A percentile compares a stretch with the other conserved stretches of the same genome.
Evolutionary conservation across 345 rosid species (phyloP).

Genomic region (Barbarea vulgaris): DNA sequence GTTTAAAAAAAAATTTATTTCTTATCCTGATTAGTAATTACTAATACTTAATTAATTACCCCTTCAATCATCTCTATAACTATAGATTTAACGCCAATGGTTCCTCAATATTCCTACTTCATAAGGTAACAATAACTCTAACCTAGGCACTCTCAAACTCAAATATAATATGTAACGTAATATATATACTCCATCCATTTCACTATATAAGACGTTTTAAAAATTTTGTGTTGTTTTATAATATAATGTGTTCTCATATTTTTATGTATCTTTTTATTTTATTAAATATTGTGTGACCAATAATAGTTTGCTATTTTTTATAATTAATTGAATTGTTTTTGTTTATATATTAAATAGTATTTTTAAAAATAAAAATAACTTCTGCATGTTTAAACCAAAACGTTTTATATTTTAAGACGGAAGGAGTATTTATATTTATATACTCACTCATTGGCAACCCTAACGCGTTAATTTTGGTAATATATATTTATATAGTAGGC

Average conservation of each 20-base stretch:
- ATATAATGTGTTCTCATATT: too few species aligned
- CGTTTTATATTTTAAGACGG: too few species aligned
- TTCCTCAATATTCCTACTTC: neutral
- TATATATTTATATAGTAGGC: neutral
- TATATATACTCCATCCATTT: too few species aligned
- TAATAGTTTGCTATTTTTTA: too few species aligned
- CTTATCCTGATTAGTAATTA: neutral
- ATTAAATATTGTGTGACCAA: too few species aligned
- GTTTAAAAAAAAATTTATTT: neutral
- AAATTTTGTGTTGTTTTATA: too few species aligned
- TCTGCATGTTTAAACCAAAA: too few species aligned
- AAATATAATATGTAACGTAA: neutral
- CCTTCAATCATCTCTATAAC: conserved; percentile 7
- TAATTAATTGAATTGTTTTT: too few species aligned
- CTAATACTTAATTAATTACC: neutral
- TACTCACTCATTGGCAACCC: conserved; percentile 3
- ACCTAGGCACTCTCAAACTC: neutral
- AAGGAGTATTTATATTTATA: neutral
- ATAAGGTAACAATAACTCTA: conserved; percentile 1
- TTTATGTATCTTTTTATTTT: too few species aligned
- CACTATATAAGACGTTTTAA: too few species aligned
- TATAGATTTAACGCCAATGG: neutral
- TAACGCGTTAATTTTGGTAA: neutral
- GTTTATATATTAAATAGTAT: too few species aligned
- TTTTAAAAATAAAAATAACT: too few species aligned